Conservation (phyloP, 768 basidiomycete genomes). For the Pleurotus citrinopileatus region DNA sequence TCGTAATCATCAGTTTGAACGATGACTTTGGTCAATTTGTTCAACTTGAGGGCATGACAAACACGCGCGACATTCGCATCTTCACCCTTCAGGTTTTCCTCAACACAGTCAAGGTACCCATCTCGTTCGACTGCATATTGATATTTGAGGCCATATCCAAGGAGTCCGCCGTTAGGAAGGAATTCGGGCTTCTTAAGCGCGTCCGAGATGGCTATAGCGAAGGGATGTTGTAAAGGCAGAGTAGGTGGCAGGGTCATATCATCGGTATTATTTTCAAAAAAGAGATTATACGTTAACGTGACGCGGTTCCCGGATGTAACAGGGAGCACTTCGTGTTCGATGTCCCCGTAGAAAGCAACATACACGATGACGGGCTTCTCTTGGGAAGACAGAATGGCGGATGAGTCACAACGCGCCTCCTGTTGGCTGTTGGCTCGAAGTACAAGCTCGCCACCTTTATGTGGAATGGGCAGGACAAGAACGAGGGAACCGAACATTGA, state of each 20-base stretch:
- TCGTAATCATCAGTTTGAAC: neutral
- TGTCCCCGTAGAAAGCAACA: constrained; percentile 35
- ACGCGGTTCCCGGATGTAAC: constrained; percentile 36
- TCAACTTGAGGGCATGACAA: neutral
- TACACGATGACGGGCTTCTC: constrained; percentile 26
- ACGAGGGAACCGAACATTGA: constrained; percentile 43
- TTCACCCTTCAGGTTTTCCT: neutral
- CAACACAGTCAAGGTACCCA: neutral
- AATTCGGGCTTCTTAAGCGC: constrained; percentile 2
- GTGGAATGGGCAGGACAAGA: constrained; percentile 35
- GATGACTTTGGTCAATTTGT: neutral
- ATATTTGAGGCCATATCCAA: constrained; percentile 18
- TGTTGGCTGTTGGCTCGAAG: constrained; percentile 24
- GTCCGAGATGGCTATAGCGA: neutral
- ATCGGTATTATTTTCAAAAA: constrained; percentile 17
- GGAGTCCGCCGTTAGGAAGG: constrained; percentile 6
- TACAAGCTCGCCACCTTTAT: constrained; percentile 35
- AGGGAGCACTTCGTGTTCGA: constrained; percentile 36
- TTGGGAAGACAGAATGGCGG: constrained; percentile 1
- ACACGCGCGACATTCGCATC: neutral
- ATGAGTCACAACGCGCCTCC: constrained; percentile 33
- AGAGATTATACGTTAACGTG: constrained; percentile 40
- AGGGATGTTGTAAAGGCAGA: neutral
- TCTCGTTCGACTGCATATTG: constrained; percentile 7
- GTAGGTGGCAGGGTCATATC: neutral